Base-by-base conservation (phyloP, 2,329 filamentous ascomycete genomes). In the Teratosphaeria viscida region DNA sequence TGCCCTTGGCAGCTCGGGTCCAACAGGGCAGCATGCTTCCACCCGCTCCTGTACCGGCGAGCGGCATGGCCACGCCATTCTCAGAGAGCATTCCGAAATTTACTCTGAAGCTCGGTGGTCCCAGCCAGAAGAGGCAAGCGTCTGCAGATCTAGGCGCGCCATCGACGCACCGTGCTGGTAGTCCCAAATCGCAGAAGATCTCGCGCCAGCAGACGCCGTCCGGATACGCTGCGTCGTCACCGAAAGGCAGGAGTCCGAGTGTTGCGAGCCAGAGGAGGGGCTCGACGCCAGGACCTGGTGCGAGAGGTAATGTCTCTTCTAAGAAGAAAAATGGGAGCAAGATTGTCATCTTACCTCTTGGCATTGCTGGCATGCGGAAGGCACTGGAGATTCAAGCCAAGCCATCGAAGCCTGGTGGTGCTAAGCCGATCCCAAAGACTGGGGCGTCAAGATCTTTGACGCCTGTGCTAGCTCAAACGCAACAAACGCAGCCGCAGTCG, bases 181-280 rank as follows among this genome's bases (percentile, higher is more conserved):
- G 66, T 61, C 67, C 67, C n/a, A 69, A 68, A 54, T 59, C 62
- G 37, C 62, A 43, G 53, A 67, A 67, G 57, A 55, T 63, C 11
- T 58, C 64, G 37, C 57, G 53, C 23, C 52, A 57, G 27, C 59
- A 60, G 26, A 60, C 63, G 14, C 60, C 63, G 11, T 61, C 29
- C 19, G 39, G 47, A 23, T 34, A 26, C 8, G 59, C 55, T 34
- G 47, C 23, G 11, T 58, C 52, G 32, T 52, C 58, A 49, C 60
- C 39, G 14, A 59, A n/a, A 12, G 55, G 53, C 27, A 60, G 57
- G 26, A 64, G 62, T 34, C 62, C 62, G 35, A 61, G 59, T 52
- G 57, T 61, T 26, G 58, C 54, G 10, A 55, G 49, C 26, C 61
- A 59, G 23, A 49, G 59, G 23, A 52, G 59, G 29, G 56, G 59